Evolutionary conservation across 208 protist species (phyloP), one percentile per base, ranked within the genome.

Genomic region (Acanthamoeba triangularis): DNA sequence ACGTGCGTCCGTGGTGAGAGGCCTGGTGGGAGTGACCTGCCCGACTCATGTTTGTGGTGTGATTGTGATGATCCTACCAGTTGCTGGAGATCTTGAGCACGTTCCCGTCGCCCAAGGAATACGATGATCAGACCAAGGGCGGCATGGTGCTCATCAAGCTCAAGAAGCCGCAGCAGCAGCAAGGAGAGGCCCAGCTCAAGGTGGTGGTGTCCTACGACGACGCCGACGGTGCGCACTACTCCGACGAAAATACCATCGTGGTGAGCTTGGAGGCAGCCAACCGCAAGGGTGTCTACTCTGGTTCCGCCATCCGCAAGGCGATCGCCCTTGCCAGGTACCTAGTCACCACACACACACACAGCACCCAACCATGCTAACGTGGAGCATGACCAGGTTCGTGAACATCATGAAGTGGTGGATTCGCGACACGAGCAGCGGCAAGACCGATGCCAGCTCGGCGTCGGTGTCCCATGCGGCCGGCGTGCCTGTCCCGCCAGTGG

Each of bases 161-260:
- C 13, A 74, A 11, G 25, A 37, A n/a, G 28, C 65, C 65, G 25
- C 30, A 74, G 65, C 65, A 74, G 14, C 16, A 23, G 20, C 10
- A 37, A 0, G 30, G 30, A 13, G 30, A 74, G 65, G 54, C 54
- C 54, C 10, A 23, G 65, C 65, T 74, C 30, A 74, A 74, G 65
- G 65, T 74, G 65, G 30, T 74, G 30, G 65, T 74, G 65, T 74
- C 65, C 65, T 74, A 74, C 28, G 33, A 74, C 7, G 65, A 74
- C 28, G 65, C 65, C 25, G 18, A 74, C 30, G 65, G 33, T 18
- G 35, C 35, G 13, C 25, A n/a, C 65, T 74, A 74, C 65, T 16
- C 65, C 11, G 65, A 74, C 65, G 28, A 74, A 33, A 37, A 74
- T 14, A 37, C 33, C 30, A 74, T 74, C 65, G 18, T 28, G 23